These are phyloP conservation scores for Petunia axillaris DNA, from an alignment of 257 asterid genomes.

Conservation along the genomic window DNA sequence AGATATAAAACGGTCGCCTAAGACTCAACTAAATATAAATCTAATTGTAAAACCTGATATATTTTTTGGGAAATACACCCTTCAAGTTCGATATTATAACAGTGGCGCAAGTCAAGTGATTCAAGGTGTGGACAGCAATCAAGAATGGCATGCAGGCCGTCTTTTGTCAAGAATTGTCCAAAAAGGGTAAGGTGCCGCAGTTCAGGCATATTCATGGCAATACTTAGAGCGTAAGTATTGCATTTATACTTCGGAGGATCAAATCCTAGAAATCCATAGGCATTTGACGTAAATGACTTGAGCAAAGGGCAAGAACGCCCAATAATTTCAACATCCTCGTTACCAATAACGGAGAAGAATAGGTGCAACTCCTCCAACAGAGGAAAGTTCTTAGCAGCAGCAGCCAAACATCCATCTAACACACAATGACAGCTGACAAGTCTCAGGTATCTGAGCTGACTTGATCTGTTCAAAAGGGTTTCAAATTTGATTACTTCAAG, in stretches of 20 bases:
- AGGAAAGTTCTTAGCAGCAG: conserved; percentile 36
- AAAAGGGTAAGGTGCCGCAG: background rate
- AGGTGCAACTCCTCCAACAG: conserved; percentile 44
- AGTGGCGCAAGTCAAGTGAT: background rate
- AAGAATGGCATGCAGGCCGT: background rate
- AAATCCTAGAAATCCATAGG: conserved; percentile 25
- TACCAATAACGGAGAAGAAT: conserved; percentile 26
- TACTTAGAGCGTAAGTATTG: background rate
- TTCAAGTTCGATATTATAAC: background rate
- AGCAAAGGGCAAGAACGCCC: conserved; percentile 46
- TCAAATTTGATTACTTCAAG: background rate
- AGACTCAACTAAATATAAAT: too few species aligned
- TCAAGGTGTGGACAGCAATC: background rate
- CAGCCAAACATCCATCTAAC: conserved; percentile 31
- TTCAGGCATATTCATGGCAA: conserved; percentile 41
- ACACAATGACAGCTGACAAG: conserved; percentile 26
- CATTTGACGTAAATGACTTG: background rate
- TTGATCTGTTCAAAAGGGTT: conserved; percentile 30
- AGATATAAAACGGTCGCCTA: too few species aligned
- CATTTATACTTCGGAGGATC: background rate
- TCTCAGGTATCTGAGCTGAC: conserved; percentile 41
- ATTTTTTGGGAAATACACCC: too few species aligned
- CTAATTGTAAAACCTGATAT: too few species aligned
- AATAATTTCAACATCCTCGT: conserved; percentile 34
- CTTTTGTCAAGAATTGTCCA: background rate